Evolutionary conservation across 495 filamentous ascomycete species (phyloP), one percentile per base, ranked within the genome.

Genomic region (Parachaetomium inaequale): DNA sequence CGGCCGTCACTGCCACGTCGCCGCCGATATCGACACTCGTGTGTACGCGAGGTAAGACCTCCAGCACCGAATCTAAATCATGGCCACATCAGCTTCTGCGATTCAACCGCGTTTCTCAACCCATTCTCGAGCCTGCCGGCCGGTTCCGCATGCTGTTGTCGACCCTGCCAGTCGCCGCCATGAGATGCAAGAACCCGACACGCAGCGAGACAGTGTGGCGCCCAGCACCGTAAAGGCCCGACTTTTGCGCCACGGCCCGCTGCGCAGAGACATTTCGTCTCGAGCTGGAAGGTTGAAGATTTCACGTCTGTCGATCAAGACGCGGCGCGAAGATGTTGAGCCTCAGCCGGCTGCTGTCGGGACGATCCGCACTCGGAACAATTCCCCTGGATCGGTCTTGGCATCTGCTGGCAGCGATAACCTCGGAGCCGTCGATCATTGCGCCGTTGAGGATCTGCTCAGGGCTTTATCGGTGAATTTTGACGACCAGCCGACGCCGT

Each of bases 181-280:
- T 29, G 17, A 12, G 23, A 42, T 11, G 23, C 34, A 43, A 42
- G 19, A 17, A 29, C 23, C 53, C 36, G 34, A 42, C 15, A 40
- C 31, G 36, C 19, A 28, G n/a, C 23, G 7, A 55, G 34, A 15
- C 2, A 31, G 42, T 25, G 55, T 42, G 11, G 8, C 28, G 10
- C 15, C n/a, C n/a, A 26, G 29, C 42, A 17, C 7, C 19, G 29
- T 25, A 58, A 58, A 58, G 55, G 55, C 55, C 55, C 55, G 55
- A 58, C 28, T 58, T 15, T 12, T 36, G 55, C 55, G 55, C 55
- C 55, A 36, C 43, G 29, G 28, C 6, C 6, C 43, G 15, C 29
- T 15, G 1, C 28, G 12, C 14, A 58, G 11, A 58, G 40, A 47
- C 55, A 49, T 23, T 7, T 26, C 54, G 21, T 58, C 43, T 58